Base-by-base conservation (phyloP, 140 eudicot genomes). In the Cichorium intybus region DNA sequence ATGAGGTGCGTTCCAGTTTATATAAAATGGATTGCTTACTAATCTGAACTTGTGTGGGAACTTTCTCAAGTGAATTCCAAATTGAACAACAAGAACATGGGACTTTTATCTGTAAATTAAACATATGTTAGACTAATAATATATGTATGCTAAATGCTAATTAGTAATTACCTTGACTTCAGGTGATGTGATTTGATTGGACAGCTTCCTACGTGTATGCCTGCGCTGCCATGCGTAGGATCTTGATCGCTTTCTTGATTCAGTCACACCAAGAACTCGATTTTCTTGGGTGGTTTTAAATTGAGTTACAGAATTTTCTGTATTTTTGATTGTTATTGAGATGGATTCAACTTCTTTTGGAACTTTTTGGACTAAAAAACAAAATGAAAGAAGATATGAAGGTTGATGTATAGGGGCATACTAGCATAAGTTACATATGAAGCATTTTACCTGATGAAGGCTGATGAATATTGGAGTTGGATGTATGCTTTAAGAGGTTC, bases 21-120 rank as follows among this genome's bases (percentile, higher is more conserved):
- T 92, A 88, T 69, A 92, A 77, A 37, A 92, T 77, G 22, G 77
- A 70, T 31, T 48, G 80, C 81, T 95, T 82, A 49, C 79, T 68
- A 46, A 92, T 79, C 63, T 69, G 82, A 68, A 66, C 62, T 74
- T 79, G 70, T 57, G 6, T 67, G 27, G 70, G 68, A 52, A 79
- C 61, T 62, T 72, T 72, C 10, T 68, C 75, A 29, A 81, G 64
- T 33, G 74, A 76, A 66, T 81, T 74, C 71, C 85, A 85, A n/a
- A 79, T 69, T 18, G 72, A 77, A 74, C 92, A 84, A 47, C 98
- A 92, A 62, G 83, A 71, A 85, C 87, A 82, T 54, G 4, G 39
- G 28, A 64, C 35, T 35, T 56, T 60, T 56, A 74, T 72, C 90
- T 82, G 87, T 22, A 39, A 15, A 76, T 52, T 62, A 7, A 27